phyloP scores from a whole-genome alignment of 2,329 filamentous ascomycete species.

The Penicillium occitanis region DNA sequence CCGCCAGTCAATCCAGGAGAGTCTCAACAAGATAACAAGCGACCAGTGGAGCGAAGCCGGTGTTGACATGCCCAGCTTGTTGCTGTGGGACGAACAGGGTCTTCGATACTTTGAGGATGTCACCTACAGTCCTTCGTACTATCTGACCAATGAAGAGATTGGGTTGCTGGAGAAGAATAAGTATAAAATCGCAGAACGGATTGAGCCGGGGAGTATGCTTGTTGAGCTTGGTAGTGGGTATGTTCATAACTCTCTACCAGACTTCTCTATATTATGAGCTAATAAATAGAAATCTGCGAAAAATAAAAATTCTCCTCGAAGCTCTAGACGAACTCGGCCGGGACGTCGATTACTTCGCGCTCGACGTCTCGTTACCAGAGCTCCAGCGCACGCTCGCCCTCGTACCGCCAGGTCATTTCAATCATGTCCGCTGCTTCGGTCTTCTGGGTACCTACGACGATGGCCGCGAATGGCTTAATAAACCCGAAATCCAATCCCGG shows the following conservation, averaged over 20 bases:
- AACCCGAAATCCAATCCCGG: slow-evolving; percentile 50
- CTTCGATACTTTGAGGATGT: slow-evolving; percentile 14
- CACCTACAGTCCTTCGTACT: slow-evolving; percentile 10
- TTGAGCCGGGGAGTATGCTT: slow-evolving; percentile 1
- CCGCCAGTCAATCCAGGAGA: not conserved
- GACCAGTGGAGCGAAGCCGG: not conserved
- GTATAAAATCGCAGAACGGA: not conserved
- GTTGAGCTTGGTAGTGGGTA: slow-evolving; percentile 17
- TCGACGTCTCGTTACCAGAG: slow-evolving; percentile 75
- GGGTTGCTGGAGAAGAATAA: not conserved
- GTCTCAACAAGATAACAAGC: not conserved
- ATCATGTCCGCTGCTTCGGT: slow-evolving; percentile 72
- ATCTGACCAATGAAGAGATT: slow-evolving; percentile 10
- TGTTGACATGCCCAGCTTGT: not conserved
- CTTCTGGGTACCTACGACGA: slow-evolving; percentile 85
- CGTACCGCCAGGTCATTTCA: slow-evolving; percentile 61
- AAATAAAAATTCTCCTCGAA: slow-evolving; percentile 73
- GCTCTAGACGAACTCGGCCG: slow-evolving; percentile 74
- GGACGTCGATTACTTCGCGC: slow-evolving; percentile 76
- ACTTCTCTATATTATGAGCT: not conserved
- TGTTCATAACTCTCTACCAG: not conserved
- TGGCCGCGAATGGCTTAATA: slow-evolving; percentile 74
- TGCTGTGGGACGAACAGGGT: slow-evolving; percentile 13
- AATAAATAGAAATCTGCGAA: slow-evolving; percentile 58
- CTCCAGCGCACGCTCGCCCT: slow-evolving; percentile 69